Base-by-base conservation (phyloP, 345 rosid genomes). In the Boechera retrofracta region DNA sequence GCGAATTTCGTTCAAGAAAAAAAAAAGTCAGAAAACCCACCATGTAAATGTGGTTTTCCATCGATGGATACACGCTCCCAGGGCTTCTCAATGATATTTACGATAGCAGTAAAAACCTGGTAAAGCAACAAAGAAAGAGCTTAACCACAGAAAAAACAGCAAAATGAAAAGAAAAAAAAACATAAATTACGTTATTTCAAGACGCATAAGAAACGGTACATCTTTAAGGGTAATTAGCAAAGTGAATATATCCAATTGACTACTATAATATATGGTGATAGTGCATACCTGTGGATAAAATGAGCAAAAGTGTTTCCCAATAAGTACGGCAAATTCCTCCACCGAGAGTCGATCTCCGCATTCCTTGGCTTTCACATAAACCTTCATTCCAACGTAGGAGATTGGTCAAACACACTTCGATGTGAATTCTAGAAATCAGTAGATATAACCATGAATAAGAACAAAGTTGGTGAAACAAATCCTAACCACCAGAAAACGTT, bases 361-460 rank as follows among this genome's bases (percentile, higher is more conserved):
- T 82, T 92, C 94, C 82, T 95, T 87, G 24, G 98, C 98, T 80
- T 89, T 95, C 47, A 69, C 94, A 81, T 95, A 92, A 47, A 92
- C 99, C 99, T 95, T 68, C 4, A 68, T 52, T 56, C 33, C 18
- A 60, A 48, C 54, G 65, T 15, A 28, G 6, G 7, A 21, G 65
- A 24, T 35, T 28, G 24, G 6, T n/a, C 21, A 41, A 44, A 28
- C 29, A 26, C 36, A 63, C 32, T 63, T 55, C 16, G 38, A 13
- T 53, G 31, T 31, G n/a, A 52, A 4, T 51, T 70, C 1, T 2
- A 26, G 3, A 39, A 26, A 54, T 57, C 7, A 9, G 4, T 33
- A 56, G 41, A 18, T 21, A 18, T 38, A 60, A 38, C 31, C 26
- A n/a, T 3, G 49, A 55, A 29, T 11, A 41, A 56, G 31, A 28